These are phyloP conservation scores for Stephanodiscus minutulus DNA, from an alignment of 108 stramenopile species.

Conservation along the genomic window DNA sequence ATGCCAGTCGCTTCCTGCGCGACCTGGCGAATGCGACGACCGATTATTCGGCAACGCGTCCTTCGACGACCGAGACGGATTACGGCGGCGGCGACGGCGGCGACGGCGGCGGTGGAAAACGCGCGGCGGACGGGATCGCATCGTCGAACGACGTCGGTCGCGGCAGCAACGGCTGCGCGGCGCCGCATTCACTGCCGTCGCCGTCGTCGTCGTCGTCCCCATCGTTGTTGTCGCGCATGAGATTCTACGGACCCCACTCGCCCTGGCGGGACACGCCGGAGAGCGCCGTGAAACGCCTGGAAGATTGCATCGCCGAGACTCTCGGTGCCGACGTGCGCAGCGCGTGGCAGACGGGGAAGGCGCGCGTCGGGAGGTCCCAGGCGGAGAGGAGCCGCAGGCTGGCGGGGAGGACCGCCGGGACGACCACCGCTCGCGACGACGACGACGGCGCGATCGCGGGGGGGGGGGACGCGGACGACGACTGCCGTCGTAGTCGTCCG, in stretches of 20 bases:
- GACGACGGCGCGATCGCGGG: background rate
- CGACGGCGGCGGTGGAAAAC: too few relatives aligned
- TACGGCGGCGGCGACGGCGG: too few relatives aligned
- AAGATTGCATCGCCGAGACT: constrained; percentile 66
- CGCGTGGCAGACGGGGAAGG: constrained; percentile 80
- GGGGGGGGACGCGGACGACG: too few relatives aligned
- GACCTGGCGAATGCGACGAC: constrained; percentile 42
- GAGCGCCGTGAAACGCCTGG: constrained; percentile 43
- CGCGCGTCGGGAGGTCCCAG: constrained; percentile 72
- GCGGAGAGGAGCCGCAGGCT: constrained; percentile 73
- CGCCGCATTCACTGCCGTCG: constrained; percentile 9
- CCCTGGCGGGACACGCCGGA: constrained; percentile 42
- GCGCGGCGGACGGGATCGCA: too few relatives aligned
- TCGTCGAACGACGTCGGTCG: too few relatives aligned
- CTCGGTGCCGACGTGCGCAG: constrained; percentile 79
- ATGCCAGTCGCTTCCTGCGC: constrained; percentile 41
- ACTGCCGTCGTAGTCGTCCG: background rate
- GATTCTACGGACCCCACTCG: constrained; percentile 72
- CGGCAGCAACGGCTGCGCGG: too few relatives aligned
- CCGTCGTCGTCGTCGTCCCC: constrained; percentile 23
- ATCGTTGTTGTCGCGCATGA: constrained; percentile 45
- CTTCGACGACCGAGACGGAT: background rate
- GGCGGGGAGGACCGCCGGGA: constrained; percentile 29
- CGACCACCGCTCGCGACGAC: background rate
- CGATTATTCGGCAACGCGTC: too few relatives aligned